Evolutionary conservation across 768 basidiomycete species (phyloP).

Genomic region (Pisolithus marmoratus): DNA sequence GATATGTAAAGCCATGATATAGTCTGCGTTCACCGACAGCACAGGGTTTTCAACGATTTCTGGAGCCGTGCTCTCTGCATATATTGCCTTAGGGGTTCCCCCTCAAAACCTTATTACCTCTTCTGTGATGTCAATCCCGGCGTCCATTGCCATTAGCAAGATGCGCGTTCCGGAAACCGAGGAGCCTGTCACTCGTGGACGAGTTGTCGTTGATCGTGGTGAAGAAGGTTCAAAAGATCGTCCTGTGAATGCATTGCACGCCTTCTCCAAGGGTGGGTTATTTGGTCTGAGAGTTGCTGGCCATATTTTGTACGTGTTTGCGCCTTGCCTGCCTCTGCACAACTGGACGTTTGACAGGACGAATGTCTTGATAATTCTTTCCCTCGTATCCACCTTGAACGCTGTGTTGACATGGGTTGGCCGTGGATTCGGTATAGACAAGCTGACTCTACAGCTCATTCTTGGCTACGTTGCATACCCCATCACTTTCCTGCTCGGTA

Average conservation of each 20-base stretch:
- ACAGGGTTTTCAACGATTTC: slow-evolving; percentile 85
- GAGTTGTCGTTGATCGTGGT: slow-evolving; percentile 75
- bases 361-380: slow-evolving; percentile 80
- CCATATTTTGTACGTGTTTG: slow-evolving; percentile 65
- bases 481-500: slow-evolving; percentile 66
- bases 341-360: slow-evolving; percentile 37
- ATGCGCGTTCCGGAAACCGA: slow-evolving; percentile 80
- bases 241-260: slow-evolving; percentile 80
- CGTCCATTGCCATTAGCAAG: slow-evolving; percentile 89
- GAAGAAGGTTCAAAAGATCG: slow-evolving; percentile 42
- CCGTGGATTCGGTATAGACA: slow-evolving; percentile 75
- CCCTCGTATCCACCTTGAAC: slow-evolving; percentile 77
- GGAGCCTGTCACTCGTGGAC: slow-evolving; percentile 81
- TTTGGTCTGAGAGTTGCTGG: slow-evolving; percentile 86
- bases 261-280: slow-evolving; percentile 78
- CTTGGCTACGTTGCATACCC: slow-evolving; percentile 89
- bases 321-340: slow-evolving; percentile 2
- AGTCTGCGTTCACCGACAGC: slow-evolving; percentile 1
- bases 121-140: slow-evolving; percentile 95
- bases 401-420: slow-evolving; percentile 88
- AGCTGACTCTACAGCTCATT: slow-evolving; percentile 78
- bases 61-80: slow-evolving; percentile 82
- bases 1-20: not conserved
- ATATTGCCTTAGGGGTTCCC: slow-evolving; percentile 74
- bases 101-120: slow-evolving; percentile 79